Base-by-base conservation (phyloP, 2,329 filamentous ascomycete genomes). In the Claviceps sp. region DNA sequence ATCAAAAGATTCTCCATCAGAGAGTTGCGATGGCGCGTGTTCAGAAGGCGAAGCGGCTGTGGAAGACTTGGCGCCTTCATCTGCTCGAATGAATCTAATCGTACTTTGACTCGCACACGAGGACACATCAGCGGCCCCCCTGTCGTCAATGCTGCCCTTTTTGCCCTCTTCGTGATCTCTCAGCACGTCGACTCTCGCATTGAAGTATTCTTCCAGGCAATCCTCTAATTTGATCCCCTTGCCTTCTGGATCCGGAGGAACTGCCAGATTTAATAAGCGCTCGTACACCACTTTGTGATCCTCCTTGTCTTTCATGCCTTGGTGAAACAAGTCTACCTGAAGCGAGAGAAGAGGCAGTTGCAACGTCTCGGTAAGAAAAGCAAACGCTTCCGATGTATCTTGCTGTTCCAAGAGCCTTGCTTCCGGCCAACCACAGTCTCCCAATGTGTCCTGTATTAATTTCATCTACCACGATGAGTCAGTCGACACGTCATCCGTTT, bases 231-330 rank as follows among this genome's bases (percentile, higher is more conserved):
- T 89, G 55, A 96, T 77, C 2, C 77, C 75, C 54, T 81, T 81
- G 24, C 82, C 83, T 46, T 86, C 80, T 5, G 82, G 76, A 48
- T 87, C 83, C 1, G 83, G 75, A 0, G 89, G 87, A n/a, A 98
- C 87, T 0, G 89, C 90, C 42, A 98, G 80, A 61, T 97, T 93
- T 6, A 98, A 74, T 22, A 96, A 70, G 50, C 93, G 78, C 68
- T 98, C 93, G 58, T 95, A 91, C 50, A 96, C 82, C 53, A 95
- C 88, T 64, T 94, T 95, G 72, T 97, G 91, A 61, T 98, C 93
- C 58, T 94, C 89, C 42, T 81, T 80, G 48, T 85, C 84, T 55
- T 87, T 85, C 62, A 87, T 89, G 14, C 91, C 93, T 24, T 89
- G 87, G 62, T 96, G 93, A 59, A 91, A 96, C 14, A 97, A 82